Percentiles rank a stretch among this genome's conserved stretches.
Conservation (phyloP, 768 basidiomycete species). For the Tephrocybe rancida region DNA sequence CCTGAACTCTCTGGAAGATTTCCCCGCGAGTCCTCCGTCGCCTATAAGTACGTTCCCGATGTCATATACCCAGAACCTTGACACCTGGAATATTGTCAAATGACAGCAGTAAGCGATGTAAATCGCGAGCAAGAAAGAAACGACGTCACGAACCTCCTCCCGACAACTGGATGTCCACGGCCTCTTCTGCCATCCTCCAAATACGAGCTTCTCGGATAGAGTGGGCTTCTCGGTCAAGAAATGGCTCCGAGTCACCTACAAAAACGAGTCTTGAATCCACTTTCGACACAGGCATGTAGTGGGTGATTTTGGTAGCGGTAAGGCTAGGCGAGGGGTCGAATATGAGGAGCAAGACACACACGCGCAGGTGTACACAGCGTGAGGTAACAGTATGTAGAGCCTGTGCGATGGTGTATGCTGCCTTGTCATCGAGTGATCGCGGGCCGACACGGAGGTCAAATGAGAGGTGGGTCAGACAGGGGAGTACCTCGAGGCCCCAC, state of each 20-base stretch:
- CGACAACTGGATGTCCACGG: constrained; percentile 23
- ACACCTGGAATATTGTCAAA: not conserved
- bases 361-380: constrained; percentile 24
- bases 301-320: constrained; percentile 19
- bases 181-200: constrained; percentile 35
- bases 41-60: too few species aligned
- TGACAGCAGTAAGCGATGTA: not conserved
- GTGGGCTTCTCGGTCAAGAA: constrained; percentile 39
- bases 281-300: constrained; percentile 7
- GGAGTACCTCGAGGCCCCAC: constrained; percentile 30
- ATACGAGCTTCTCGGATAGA: constrained; percentile 30
- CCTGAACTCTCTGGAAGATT: too few species aligned
- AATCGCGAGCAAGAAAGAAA: not conserved
- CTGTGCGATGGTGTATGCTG: constrained; percentile 21
- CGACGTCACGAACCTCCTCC: constrained; percentile 21
- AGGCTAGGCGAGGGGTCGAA: constrained; percentile 26
- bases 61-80: constrained; percentile 14
- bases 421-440: constrained; percentile 20
- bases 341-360: constrained; percentile 35
- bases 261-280: constrained; percentile 39
- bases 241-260: constrained; percentile 38
- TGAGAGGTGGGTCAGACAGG: constrained; percentile 37
- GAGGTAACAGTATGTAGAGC: constrained; percentile 25
- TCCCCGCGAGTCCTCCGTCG: too few species aligned
- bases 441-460: constrained; percentile 37